phyloP scores from a whole-genome alignment of 805 yeast species.

The Ogataea trehaloabstinens region DNA sequence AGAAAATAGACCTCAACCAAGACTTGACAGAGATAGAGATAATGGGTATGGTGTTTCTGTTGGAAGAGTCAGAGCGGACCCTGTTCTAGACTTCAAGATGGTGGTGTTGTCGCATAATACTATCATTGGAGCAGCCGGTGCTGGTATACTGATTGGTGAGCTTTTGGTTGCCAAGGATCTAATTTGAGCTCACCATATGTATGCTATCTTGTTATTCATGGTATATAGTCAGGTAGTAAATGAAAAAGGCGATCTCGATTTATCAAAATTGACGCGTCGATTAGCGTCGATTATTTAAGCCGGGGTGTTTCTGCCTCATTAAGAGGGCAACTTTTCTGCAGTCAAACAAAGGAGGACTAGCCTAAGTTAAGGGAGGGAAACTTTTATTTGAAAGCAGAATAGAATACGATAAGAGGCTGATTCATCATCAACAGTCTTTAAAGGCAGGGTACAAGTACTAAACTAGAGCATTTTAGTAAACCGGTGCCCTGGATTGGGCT shows the following conservation, averaged over 20 bases:
- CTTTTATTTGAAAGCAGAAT: too few species aligned
- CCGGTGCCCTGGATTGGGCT: neutral
- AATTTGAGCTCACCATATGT: constrained; percentile 45
- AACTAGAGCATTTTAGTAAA: too few species aligned
- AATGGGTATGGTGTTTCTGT: constrained; percentile 91
- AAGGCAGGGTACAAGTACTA: too few species aligned
- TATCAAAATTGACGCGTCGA: too few species aligned
- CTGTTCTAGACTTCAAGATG: constrained; percentile 92
- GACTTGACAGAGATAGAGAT: constrained; percentile 95
- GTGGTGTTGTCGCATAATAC: constrained; percentile 98
- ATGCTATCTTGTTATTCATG: neutral
- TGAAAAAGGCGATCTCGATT: too few species aligned
- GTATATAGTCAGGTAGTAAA: neutral
- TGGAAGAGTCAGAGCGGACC: constrained; percentile 91
- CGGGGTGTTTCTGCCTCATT: neutral
- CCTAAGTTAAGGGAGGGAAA: neutral
- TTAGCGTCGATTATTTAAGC: neutral
- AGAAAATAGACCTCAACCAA: constrained; percentile 93
- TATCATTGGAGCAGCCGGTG: constrained; percentile 97
- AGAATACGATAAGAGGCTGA: too few species aligned
- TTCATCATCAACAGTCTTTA: too few species aligned
- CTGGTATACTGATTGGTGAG: constrained; percentile 95
- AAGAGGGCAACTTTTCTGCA: constrained; percentile 2
- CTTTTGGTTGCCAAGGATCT: constrained; percentile 72
- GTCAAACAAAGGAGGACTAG: constrained; percentile 1